A percentile compares a stretch with the other conserved stretches of the same genome.
Conservation (phyloP, 352 stramenopile genomes). For the Saprolegnia diclina region DNA sequence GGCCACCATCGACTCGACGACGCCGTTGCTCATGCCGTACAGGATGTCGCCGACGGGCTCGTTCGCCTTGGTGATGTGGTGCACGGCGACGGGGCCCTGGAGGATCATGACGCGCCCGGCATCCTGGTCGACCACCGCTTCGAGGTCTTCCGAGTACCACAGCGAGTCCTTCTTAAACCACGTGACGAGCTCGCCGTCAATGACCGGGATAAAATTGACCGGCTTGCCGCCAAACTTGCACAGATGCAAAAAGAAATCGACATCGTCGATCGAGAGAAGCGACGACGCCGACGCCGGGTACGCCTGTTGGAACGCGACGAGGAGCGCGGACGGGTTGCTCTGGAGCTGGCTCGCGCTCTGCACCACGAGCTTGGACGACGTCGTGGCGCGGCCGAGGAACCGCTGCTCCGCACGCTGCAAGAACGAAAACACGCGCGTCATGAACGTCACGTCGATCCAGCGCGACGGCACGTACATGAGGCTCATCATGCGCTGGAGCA, state of each 20-base stretch:
- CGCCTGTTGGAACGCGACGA: conserved; percentile 45
- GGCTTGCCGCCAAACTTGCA: conserved; percentile 79
- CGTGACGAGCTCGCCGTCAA: conserved; percentile 75
- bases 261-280: conserved; percentile 62
- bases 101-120: conserved; percentile 80
- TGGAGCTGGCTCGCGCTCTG: conserved; percentile 30
- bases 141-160: conserved; percentile 87
- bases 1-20: conserved; percentile 40
- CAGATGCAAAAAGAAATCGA: conserved; percentile 77
- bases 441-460: conserved; percentile 72
- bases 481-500: conserved; percentile 66
- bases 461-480: conserved; percentile 70
- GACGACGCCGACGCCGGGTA: conserved; percentile 50
- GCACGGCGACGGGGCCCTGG: conserved; percentile 71
- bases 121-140: conserved; percentile 68
- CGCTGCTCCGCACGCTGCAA: conserved; percentile 60
- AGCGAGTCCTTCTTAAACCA: conserved; percentile 90
- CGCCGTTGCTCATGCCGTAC: conserved; percentile 48
- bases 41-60: conserved; percentile 80
- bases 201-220: conserved; percentile 79
- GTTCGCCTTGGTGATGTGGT: conserved; percentile 64
- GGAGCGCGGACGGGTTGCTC: conserved; percentile 37
- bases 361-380: conserved; percentile 40
- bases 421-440: conserved; percentile 66
- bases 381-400: conserved; percentile 41